These are phyloP conservation scores for Metrosideros polymorpha DNA, from an alignment of 441 rosid genomes.

Conservation along the genomic window DNA sequence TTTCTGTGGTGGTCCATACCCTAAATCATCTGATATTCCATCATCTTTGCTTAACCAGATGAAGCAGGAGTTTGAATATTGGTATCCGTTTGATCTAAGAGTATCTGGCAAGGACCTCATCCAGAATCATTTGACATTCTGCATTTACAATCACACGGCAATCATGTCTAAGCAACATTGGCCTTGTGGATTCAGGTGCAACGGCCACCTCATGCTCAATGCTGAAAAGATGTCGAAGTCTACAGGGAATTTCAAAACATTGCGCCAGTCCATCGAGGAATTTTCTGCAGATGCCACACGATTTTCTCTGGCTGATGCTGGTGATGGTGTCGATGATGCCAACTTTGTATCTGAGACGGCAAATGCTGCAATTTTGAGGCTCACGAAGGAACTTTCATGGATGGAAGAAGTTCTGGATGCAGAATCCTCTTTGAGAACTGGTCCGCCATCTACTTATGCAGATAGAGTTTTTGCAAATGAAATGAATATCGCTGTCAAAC, in stretches of 20 bases:
- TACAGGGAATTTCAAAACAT: constrained; percentile 89
- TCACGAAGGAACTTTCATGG: constrained; percentile 87
- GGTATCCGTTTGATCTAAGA: constrained; percentile 97
- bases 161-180: constrained; percentile 67
- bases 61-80: constrained; percentile 93
- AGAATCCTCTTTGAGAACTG: constrained; percentile 59
- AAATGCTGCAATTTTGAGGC: constrained; percentile 77
- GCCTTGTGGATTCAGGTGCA: constrained; percentile 94
- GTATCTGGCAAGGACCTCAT: constrained; percentile 96
- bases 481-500: constrained; percentile 61
- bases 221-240: constrained; percentile 96
- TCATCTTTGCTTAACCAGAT: constrained; percentile 50
- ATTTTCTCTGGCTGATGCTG: constrained; percentile 89
- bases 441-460: constrained; percentile 66
- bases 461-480: constrained; percentile 85
- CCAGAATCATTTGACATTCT: constrained; percentile 90
- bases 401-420: constrained; percentile 72
- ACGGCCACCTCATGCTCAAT: constrained; percentile 94
- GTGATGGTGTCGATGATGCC: constrained; percentile 96
- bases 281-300: constrained; percentile 91
- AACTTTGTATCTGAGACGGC: constrained; percentile 88
- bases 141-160: constrained; percentile 85
- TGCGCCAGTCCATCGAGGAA: constrained; percentile 74
- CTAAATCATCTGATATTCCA: constrained; percentile 56
- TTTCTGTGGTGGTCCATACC: constrained; percentile 63